phyloP scores from a whole-genome alignment of 2,329 filamentous ascomycete genomes.

The Ascochyta fabae region DNA sequence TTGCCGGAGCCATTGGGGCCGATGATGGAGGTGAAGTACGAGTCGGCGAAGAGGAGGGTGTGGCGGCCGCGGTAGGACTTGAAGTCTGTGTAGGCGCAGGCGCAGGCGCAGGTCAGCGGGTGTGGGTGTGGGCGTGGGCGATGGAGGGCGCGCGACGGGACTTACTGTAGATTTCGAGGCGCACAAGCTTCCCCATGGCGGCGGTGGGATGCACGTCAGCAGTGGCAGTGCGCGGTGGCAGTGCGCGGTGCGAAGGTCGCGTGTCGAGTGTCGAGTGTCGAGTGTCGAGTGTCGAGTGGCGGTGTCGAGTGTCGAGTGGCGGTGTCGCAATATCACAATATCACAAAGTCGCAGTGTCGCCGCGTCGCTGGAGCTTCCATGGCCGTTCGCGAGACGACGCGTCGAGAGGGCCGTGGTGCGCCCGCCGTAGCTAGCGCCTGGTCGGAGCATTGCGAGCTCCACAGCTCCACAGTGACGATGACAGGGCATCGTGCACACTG shows the following conservation, averaged over 20 bases:
- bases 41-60: slow-evolving; percentile 91
- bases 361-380: no score
- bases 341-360: background rate
- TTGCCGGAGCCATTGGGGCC: slow-evolving; percentile 99
- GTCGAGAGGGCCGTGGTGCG: slow-evolving; percentile 16
- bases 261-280: no score
- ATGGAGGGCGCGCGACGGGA: slow-evolving; percentile 7
- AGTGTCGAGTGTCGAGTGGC: no score
- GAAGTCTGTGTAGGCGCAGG: slow-evolving; percentile 70
- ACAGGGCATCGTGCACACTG: slow-evolving; percentile 7
- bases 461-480: slow-evolving; percentile 23
- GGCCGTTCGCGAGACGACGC: slow-evolving; percentile 21
- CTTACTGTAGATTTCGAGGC: slow-evolving; percentile 91
- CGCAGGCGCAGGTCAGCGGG: slow-evolving; percentile 9
- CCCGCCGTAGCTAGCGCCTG: slow-evolving; percentile 33
- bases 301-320: no score
- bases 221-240: slow-evolving; percentile 22
- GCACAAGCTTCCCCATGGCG: slow-evolving; percentile 91
- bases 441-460: slow-evolving; percentile 7
- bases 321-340: no score
- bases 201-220: slow-evolving; percentile 28
- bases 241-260: slow-evolving; percentile 15
- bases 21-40: slow-evolving; percentile 98
- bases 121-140: slow-evolving; percentile 3
- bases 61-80: slow-evolving; percentile 99